A percentile compares a stretch with the other conserved stretches of the same genome.
Evolutionary conservation across 1,139 yeast species (phyloP).

Genomic region (Kodamaea alishanica): DNA sequence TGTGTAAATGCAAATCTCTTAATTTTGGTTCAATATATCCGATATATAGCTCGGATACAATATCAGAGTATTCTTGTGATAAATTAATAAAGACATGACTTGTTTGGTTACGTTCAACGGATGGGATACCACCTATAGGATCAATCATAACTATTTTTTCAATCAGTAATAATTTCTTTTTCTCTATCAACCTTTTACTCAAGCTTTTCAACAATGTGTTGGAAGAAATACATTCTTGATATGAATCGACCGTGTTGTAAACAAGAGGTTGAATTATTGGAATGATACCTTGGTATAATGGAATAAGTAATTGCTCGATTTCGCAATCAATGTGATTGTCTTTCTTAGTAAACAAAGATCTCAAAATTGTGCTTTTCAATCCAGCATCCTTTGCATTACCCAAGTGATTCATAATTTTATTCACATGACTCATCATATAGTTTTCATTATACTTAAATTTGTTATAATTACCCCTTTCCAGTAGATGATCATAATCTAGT

Average conservation of each 20-base stretch:
- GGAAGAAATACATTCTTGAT: slow-evolving; percentile 32
- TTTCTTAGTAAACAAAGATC: slow-evolving; percentile 25
- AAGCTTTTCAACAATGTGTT: slow-evolving; percentile 31
- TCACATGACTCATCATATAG: slow-evolving; percentile 34
- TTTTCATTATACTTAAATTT: slow-evolving; percentile 32
- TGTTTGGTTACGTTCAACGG: slow-evolving; percentile 72
- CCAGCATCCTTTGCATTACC: slow-evolving; percentile 25
- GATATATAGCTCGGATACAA: slow-evolving; percentile 57
- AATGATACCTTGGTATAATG: slow-evolving; percentile 44
- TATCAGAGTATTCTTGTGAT: slow-evolving; percentile 72
- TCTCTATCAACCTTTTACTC: slow-evolving; percentile 24
- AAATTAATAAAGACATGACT: slow-evolving; percentile 87
- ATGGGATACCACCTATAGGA: slow-evolving; percentile 85
- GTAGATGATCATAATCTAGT: slow-evolving; percentile 35
- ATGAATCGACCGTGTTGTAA: slow-evolving; percentile 33
- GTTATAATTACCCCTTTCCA: slow-evolving; percentile 10
- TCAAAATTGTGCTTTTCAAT: slow-evolving; percentile 25
- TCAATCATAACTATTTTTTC: slow-evolving; percentile 83
- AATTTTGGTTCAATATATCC: slow-evolving; percentile 45
- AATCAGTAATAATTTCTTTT: slow-evolving; percentile 44
- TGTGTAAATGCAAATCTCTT: slow-evolving; percentile 52
- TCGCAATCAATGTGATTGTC: slow-evolving; percentile 8
- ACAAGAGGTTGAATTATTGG: slow-evolving; percentile 64
- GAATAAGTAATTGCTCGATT: slow-evolving; percentile 36
- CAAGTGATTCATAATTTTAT: slow-evolving; percentile 26